A percentile compares a stretch with the other conserved stretches of the same genome.
Evolutionary conservation across 2,329 filamentous ascomycete species (phyloP).

Genomic region (Huntiella omanensis): DNA sequence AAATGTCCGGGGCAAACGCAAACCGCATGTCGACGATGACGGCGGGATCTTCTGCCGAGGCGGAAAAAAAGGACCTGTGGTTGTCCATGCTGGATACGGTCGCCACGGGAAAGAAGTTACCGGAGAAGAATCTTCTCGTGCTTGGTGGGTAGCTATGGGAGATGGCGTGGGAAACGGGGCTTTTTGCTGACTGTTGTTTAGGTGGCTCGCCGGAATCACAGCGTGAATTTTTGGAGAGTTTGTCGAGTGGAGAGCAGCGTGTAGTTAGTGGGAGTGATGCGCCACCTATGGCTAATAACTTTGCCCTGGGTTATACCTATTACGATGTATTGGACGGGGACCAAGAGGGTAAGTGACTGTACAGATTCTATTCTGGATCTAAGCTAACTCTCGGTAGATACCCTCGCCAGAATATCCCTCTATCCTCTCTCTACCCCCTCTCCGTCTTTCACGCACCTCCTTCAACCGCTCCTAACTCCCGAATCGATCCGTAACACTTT

Average conservation of each 20-base stretch:
- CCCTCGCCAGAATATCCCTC: constrained; percentile 70
- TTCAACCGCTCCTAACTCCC: constrained; percentile 68
- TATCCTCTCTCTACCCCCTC: constrained; percentile 79
- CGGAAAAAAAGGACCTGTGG: constrained; percentile 80
- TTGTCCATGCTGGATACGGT: constrained; percentile 81
- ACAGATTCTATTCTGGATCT: not conserved
- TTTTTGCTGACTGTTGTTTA: constrained; percentile 18
- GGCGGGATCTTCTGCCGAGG: constrained; percentile 32
- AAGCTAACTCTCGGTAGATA: constrained; percentile 37
- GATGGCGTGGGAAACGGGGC: not conserved
- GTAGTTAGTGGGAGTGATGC: constrained; percentile 38
- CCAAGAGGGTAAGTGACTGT: constrained; percentile 51
- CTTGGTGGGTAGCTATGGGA: constrained; percentile 39
- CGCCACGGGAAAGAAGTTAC: constrained; percentile 72
- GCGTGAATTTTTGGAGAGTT: constrained; percentile 58
- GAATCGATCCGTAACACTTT: constrained; percentile 72
- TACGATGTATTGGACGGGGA: constrained; percentile 87
- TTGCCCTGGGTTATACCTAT: constrained; percentile 86
- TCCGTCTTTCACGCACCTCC: constrained; percentile 60
- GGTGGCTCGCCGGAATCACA: constrained; percentile 70
- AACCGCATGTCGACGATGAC: constrained; percentile 43
- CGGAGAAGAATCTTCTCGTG: constrained; percentile 79
- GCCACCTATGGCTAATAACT: constrained; percentile 75
- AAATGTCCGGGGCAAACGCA: constrained; percentile 26
- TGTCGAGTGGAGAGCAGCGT: constrained; percentile 34